Percentiles rank a stretch among this genome's conserved stretches.
These are phyloP conservation scores for Martensiomyces pterosporus DNA, from an alignment of 192 early-diverging fungal genomes.

Conservation along the genomic window DNA sequence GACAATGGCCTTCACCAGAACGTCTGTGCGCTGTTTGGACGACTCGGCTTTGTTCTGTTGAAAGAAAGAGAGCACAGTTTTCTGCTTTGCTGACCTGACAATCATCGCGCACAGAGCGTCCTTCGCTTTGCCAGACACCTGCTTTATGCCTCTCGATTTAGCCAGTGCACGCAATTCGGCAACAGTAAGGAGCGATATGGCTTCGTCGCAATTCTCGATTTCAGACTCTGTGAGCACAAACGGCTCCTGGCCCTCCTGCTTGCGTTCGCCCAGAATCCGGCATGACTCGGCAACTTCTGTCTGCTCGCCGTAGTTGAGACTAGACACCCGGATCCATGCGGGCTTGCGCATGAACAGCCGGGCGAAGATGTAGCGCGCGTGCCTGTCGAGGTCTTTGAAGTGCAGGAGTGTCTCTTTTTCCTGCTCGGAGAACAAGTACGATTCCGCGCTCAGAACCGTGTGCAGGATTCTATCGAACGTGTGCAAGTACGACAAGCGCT, in stretches of 20 bases:
- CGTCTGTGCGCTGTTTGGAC: slow-evolving; percentile 9
- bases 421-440: slow-evolving; percentile 26
- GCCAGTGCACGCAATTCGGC: slow-evolving; percentile 33
- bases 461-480: slow-evolving; percentile 41
- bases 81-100: slow-evolving; percentile 30
- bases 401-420: slow-evolving; percentile 16
- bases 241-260: slow-evolving; percentile 9
- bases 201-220: slow-evolving; percentile 18
- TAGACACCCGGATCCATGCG: slow-evolving; percentile 33
- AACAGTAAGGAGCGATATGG: slow-evolving; percentile 11
- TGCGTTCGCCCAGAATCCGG: slow-evolving; percentile 11
- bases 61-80: slow-evolving; percentile 41
- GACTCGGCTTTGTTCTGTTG: slow-evolving; percentile 12
- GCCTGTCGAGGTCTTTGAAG: slow-evolving; percentile 27
- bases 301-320: slow-evolving; percentile 29
- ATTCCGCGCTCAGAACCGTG: slow-evolving; percentile 32
- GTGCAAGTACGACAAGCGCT: slow-evolving; percentile 35
- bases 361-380: slow-evolving; percentile 42
- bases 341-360: slow-evolving; percentile 46
- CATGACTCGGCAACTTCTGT: slow-evolving; percentile 35
- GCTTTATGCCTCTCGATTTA: slow-evolving; percentile 34
- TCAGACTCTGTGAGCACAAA: slow-evolving; percentile 20
- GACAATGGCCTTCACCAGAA: slow-evolving; percentile 13
- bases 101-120: slow-evolving; percentile 22
- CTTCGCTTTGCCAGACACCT: slow-evolving; percentile 25